A percentile compares a stretch with the other conserved stretches of the same genome.
phyloP scores from a whole-genome alignment of 441 rosid genomes.

The Biscutella laevigata region DNA sequence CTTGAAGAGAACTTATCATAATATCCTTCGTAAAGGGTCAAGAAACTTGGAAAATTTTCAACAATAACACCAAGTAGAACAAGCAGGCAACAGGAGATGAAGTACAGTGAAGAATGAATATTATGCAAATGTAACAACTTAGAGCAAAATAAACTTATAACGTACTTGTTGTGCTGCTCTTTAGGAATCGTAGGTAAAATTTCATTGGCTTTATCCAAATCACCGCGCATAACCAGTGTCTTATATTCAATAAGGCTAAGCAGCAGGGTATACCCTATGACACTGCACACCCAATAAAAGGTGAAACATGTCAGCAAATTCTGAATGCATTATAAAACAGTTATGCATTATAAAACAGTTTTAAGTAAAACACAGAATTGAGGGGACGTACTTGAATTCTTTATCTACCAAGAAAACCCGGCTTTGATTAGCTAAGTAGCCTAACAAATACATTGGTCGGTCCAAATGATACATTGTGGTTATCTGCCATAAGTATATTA shows the following conservation, averaged over 20 bases:
- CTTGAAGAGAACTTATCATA: neutral
- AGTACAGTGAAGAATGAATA: neutral
- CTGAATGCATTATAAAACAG: conserved; percentile 5
- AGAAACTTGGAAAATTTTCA: no score
- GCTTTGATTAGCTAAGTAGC: conserved; percentile 90
- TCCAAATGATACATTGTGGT: conserved; percentile 98
- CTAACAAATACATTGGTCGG: conserved; percentile 95
- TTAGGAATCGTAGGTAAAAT: conserved; percentile 88
- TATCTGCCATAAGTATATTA: conserved; percentile 36
- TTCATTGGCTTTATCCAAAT: conserved; percentile 74
- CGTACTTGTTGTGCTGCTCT: conserved; percentile 88
- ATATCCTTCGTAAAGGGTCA: no score
- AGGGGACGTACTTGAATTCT: conserved; percentile 75
- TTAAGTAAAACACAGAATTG: neutral
- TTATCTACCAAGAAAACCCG: conserved; percentile 90
- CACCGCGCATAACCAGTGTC: conserved; percentile 99
- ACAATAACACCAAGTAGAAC: neutral
- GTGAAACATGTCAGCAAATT: neutral
- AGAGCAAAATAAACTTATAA: neutral
- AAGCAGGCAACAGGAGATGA: conserved; percentile 1
- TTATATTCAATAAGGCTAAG: conserved; percentile 97
- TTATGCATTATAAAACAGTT: no score
- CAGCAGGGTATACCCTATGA: conserved; percentile 88
- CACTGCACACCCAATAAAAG: conserved; percentile 45
- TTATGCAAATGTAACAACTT: neutral